Evolutionary conservation across 345 rosid species (phyloP).

Genomic region (Luvunga scandens): DNA sequence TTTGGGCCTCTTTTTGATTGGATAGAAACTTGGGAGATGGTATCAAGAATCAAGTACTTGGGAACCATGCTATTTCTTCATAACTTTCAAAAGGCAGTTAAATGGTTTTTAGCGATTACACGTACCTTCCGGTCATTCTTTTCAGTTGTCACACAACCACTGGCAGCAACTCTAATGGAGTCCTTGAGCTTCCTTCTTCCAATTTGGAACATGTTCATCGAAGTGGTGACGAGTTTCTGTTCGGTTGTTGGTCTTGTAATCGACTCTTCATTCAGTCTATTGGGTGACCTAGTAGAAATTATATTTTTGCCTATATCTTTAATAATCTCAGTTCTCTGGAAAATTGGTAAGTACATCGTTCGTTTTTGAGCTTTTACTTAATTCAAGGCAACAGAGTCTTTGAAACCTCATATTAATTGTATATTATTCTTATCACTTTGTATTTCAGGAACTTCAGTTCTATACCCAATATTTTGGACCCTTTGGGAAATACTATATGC

Average conservation of each 20-base stretch:
- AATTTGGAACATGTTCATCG: constrained; percentile 51
- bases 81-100: constrained; percentile 80
- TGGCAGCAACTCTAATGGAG: constrained; percentile 51
- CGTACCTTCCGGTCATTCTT: constrained; percentile 60
- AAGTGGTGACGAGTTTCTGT: constrained; percentile 45
- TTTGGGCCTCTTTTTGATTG: constrained; percentile 93
- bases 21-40: constrained; percentile 99
- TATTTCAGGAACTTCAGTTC: constrained; percentile 53
- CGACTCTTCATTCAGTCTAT: constrained; percentile 41
- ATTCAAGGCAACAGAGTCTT: neutral
- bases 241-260: constrained; percentile 48
- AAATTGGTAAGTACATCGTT: constrained; percentile 46
- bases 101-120: constrained; percentile 53
- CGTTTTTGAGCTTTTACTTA: constrained; percentile 1
- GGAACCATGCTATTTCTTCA: constrained; percentile 98
- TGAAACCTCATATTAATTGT: constrained; percentile 7
- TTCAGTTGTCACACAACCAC: constrained; percentile 55
- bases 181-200: constrained; percentile 55
- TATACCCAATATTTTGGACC: constrained; percentile 64
- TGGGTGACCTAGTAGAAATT: constrained; percentile 50
- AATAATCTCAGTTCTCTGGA: constrained; percentile 50
- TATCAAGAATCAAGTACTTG: constrained; percentile 85
- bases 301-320: constrained; percentile 61
- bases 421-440: neutral
- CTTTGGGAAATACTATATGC: constrained; percentile 65